These are phyloP conservation scores for Cytospora schulzeri DNA, from an alignment of 2,329 filamentous ascomycete species.

Conservation along the genomic window DNA sequence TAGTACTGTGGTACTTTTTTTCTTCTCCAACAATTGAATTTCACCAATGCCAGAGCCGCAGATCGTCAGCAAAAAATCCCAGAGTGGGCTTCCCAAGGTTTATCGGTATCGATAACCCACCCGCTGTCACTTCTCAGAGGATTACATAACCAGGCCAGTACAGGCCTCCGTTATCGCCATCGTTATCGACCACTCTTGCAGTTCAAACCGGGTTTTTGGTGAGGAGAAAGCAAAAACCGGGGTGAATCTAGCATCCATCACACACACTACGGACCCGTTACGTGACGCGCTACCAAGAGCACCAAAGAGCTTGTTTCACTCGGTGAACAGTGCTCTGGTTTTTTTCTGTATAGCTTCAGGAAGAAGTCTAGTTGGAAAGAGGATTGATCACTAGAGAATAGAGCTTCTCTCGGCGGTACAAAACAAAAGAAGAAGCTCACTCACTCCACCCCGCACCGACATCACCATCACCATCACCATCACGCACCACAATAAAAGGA, in stretches of 20 bases:
- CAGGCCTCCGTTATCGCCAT: conserved; percentile 1
- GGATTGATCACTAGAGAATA: background rate
- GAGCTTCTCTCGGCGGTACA: background rate
- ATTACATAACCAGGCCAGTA: background rate
- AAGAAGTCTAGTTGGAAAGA: too few species aligned
- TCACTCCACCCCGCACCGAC: background rate
- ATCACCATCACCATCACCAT: too few species aligned
- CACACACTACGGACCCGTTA: background rate
- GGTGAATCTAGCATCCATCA: background rate
- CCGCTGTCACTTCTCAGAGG: too few species aligned
- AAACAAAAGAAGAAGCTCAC: background rate
- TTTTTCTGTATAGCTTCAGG: background rate
- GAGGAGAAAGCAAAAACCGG: background rate
- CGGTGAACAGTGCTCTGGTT: background rate
- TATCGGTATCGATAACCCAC: conserved; percentile 18
- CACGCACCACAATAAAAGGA: too few species aligned
- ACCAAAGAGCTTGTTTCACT: conserved; percentile 10
- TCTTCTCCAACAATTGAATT: background rate
- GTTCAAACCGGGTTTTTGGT: conserved; percentile 4
- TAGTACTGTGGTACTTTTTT: too few species aligned
- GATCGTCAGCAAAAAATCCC: conserved; percentile 26
- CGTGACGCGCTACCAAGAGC: conserved; percentile 11
- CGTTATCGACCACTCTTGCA: conserved; percentile 5
- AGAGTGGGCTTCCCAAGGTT: conserved; percentile 1
- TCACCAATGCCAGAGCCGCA: conserved; percentile 19